Evolutionary conservation across 352 stramenopile species (phyloP).

Genomic region (Globisporangium takayamanum): DNA sequence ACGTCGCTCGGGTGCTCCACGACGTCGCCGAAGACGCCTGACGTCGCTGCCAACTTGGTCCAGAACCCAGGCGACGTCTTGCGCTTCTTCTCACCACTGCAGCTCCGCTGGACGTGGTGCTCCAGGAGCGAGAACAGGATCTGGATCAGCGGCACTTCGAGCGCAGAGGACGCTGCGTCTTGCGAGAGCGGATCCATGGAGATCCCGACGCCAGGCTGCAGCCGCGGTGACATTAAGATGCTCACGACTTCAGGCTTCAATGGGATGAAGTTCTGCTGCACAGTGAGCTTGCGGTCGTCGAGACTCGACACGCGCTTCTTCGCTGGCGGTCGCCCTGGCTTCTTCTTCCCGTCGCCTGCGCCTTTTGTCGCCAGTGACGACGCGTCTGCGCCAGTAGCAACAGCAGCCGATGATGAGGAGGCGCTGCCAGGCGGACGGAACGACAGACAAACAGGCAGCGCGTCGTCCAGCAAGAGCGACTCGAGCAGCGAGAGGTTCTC

Average conservation of each 20-base stretch:
- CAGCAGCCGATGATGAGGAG: not conserved
- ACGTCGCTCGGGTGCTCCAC: constrained; percentile 6
- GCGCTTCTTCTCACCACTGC: constrained; percentile 10
- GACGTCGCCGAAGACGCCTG: constrained; percentile 4
- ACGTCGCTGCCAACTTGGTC: not conserved
- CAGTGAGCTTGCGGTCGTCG: constrained; percentile 16
- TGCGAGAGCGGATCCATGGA: constrained; percentile 8
- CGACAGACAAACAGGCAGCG: constrained; percentile 18
- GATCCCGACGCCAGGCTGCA: constrained; percentile 3
- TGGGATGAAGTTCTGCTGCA: constrained; percentile 25
- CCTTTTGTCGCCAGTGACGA: constrained; percentile 3
- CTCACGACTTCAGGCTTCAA: constrained; percentile 26
- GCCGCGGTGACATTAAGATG: constrained; percentile 22
- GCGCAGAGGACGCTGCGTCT: not conserved
- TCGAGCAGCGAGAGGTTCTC: constrained; percentile 37
- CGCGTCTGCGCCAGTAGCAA: constrained; percentile 3
- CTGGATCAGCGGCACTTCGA: constrained; percentile 13
- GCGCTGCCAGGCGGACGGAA: constrained; percentile 24
- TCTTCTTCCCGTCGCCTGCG: constrained; percentile 18
- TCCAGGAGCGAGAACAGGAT: constrained; percentile 16
- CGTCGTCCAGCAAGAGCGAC: constrained; percentile 29
- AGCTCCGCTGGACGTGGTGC: constrained; percentile 13
- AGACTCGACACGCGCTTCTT: constrained; percentile 8
- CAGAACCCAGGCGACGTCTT: constrained; percentile 2
- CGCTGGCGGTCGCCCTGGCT: constrained; percentile 17